Base-by-base conservation (phyloP, 1,284 basidiomycete genomes). In the Albatrellus sp. region DNA sequence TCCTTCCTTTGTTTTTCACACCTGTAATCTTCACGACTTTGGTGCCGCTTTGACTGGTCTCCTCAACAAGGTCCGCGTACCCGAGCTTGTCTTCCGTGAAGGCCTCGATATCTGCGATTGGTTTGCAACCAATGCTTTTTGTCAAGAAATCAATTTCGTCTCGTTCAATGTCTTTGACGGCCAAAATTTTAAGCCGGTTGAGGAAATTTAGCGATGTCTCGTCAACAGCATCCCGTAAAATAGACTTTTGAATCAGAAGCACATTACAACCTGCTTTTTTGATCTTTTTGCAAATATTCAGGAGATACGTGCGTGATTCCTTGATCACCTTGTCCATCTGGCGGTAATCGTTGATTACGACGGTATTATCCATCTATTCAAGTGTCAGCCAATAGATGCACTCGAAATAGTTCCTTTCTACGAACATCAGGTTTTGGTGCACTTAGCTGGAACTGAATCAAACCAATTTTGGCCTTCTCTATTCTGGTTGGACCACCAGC, bases 241-340 rank as follows among this genome's bases (percentile, higher is more conserved):
- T 99, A 34, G 93, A 97, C 66, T 98, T 99, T 71, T 99, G 96
- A 58, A 99, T 92, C 38, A 99, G 77, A 32, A 99, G 79, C 38
- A 98, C 96, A 59, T 98, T 99, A 77, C 96, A 98, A 52, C 94
- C 94, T 10, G 91, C 85, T 69, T 98, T 98, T 66, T 98, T 98
- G 70, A 99, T 98, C 67, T 91, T 93, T 68, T 98, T 98, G 80
- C 91, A 96, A 52, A 98, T 80, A 66, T 96, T 98, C 57, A 98
- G 80, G 50, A 99, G 77, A 64, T 99, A 98, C 66, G 96, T 90
- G 40, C 94, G 86, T 54, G 94, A 94, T 66, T 99, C 96, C 66
- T 99, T 98, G 63, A 99, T 84, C 51, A 98, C 94, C 66, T 97
- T 98, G 75, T 98, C 96, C 94, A 99, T 98, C 66, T 98, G 96